phyloP scores from a whole-genome alignment of 2,329 filamentous ascomycete species.

The Cercospora zeae-maydis region DNA sequence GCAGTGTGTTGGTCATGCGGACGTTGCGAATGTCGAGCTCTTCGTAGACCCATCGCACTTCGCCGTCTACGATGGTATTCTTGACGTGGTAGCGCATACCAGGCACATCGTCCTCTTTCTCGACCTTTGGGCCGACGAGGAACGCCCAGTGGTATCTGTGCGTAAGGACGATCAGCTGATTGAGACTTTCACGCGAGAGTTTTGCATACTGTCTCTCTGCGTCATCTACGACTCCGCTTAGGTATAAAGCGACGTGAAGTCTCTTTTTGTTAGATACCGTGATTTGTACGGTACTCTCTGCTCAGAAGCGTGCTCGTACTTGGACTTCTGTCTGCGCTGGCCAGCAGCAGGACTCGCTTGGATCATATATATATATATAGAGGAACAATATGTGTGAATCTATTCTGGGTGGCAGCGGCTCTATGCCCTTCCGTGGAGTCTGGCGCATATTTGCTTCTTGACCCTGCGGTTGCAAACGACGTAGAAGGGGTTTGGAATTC shows the following conservation, averaged over 20 bases:
- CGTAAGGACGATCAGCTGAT: not conserved
- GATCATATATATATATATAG: not conserved
- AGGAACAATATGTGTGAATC: not conserved
- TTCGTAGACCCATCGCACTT: not conserved
- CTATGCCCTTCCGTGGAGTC: not conserved
- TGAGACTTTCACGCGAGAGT: not conserved
- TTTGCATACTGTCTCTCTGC: not conserved
- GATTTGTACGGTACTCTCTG: not conserved
- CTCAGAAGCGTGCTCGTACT: too few relatives aligned
- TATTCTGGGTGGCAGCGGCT: not conserved
- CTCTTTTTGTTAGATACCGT: not conserved
- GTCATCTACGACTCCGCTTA: not conserved
- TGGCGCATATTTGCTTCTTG: not conserved
- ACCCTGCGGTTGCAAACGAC: not conserved
- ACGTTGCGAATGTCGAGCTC: not conserved
- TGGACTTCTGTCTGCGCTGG: not conserved
- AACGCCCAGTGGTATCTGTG: not conserved
- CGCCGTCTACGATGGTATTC: not conserved
- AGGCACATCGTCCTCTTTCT: not conserved
- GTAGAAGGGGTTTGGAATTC: not conserved
- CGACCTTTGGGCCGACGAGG: not conserved
- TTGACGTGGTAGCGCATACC: not conserved
- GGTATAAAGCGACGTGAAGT: not conserved
- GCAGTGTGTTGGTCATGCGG: not conserved
- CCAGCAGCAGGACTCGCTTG: too few relatives aligned